A percentile compares a stretch with the other conserved stretches of the same genome.
Conservation (phyloP, 805 yeast genomes). For the Saturnispora dispora region DNA sequence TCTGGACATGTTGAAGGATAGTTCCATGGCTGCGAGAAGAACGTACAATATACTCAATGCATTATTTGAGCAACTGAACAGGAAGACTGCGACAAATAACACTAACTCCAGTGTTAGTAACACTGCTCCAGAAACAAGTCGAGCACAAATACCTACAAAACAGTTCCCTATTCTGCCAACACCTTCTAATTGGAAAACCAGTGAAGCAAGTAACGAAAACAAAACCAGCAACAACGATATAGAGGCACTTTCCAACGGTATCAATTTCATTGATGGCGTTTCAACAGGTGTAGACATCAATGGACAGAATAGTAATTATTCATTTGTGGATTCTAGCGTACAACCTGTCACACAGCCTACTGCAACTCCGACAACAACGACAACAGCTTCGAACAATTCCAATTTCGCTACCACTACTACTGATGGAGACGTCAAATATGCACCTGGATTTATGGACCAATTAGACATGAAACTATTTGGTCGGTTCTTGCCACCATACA, state of each 20-base stretch:
- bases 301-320: background rate
- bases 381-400: background rate
- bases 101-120: background rate
- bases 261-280: conserved; percentile 28
- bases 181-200: background rate
- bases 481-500: conserved; percentile 72
- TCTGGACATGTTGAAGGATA: conserved; percentile 58
- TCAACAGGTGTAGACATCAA: conserved; percentile 26
- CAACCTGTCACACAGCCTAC: too few species aligned
- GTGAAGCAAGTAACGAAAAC: background rate
- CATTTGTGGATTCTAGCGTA: background rate
- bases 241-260: conserved; percentile 17
- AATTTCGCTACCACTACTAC: conserved; percentile 4
- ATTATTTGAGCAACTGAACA: conserved; percentile 69
- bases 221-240: conserved; percentile 3
- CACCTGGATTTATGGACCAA: conserved; percentile 80
- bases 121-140: background rate
- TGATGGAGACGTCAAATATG: conserved; percentile 31
- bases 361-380: too few species aligned
- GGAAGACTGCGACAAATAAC: conserved; percentile 45
- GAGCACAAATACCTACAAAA: background rate
- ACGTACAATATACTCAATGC: conserved; percentile 73
- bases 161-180: background rate
- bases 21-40: conserved; percentile 68
- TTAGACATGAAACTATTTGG: conserved; percentile 83